Evolutionary conservation across 169 alveolate species (phyloP), one percentile per base, ranked within the genome.

Genomic region (Ichthyophthirius multifiliis): DNA sequence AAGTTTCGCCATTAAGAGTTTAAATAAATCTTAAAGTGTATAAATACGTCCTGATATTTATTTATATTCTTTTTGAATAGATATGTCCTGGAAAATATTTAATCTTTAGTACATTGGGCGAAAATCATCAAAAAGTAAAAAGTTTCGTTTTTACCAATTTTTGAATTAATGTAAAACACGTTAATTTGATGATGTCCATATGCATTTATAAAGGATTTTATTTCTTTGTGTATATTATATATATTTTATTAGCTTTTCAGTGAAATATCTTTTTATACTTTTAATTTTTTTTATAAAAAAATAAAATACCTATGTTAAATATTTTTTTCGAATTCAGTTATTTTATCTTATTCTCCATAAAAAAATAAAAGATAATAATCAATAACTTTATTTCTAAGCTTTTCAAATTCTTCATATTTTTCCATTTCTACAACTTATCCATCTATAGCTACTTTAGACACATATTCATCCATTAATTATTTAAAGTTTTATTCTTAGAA

Each of bases 141-240:
- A 75, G 43, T 89, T 88, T 34, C 85, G 74, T 74, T 83, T 75
- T 47, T 88, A 30, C 81, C 89, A 89, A 63, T 89, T 86, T 15
- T 46, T 83, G 62, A 83, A 41, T 13, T 78, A 82, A 48, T 89
- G 79, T 62, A 78, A 75, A 37, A 89, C 75, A 43, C 89, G 85
- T 18, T 86, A 55, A 64, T 89, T 84, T 43, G 88, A 79, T 37
- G 75, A 34, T 12, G 94, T 89, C 94, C 94, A 89, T 20, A 80
- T 47, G 32, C 87, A 90, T 63, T 83, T 89, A 74, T 83, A 86
- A 67, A 87, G 65, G 31, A 64, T 47, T 37, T 84, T 55, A 46
- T 85, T 55, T 34, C 75, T 81, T 31, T 44, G 39, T 31, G 32
- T 15, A 65, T 89, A 86, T 43, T 82, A 77, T 18, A 35, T 43